Evolutionary conservation across 352 stramenopile species (phyloP).

Genomic region (Saprolegnia parasitica): DNA sequence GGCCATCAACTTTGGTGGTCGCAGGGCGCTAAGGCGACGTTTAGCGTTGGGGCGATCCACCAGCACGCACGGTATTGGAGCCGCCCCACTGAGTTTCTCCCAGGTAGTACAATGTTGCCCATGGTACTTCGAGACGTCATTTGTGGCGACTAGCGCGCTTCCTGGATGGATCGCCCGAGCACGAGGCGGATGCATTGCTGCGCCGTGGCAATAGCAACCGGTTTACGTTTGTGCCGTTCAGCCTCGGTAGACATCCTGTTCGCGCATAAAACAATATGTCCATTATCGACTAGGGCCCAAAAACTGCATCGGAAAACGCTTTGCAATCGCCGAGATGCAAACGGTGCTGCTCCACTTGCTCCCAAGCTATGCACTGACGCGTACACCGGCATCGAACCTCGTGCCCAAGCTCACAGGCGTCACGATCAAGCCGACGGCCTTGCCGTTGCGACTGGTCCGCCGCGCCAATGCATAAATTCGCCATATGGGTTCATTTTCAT

Average conservation of each 20-base stretch:
- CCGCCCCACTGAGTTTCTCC: constrained; percentile 10
- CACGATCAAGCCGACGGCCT: constrained; percentile 19
- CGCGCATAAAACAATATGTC: background rate
- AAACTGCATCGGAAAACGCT: constrained; percentile 27
- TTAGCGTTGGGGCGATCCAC: constrained; percentile 12
- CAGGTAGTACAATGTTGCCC: constrained; percentile 1
- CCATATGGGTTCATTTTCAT: too few relatives aligned
- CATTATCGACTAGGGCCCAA: background rate
- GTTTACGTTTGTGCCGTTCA: constrained; percentile 24
- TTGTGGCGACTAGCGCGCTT: background rate
- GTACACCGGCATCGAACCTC: background rate
- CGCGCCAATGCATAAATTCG: too few relatives aligned
- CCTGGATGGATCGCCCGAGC: background rate
- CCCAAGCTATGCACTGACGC: background rate
- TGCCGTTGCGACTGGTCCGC: too few relatives aligned
- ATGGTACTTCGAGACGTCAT: background rate
- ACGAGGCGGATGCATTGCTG: background rate
- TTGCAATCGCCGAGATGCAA: constrained; percentile 26
- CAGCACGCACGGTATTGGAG: constrained; percentile 26
- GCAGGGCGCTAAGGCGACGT: background rate
- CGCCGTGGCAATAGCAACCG: constrained; percentile 7
- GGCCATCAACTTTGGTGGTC: background rate
- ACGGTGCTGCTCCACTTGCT: constrained; percentile 8
- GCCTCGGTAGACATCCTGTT: background rate
- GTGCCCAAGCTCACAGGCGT: constrained; percentile 16